Base-by-base conservation (phyloP, 768 basidiomycete species). In the Tubosaeta sp. region DNA sequence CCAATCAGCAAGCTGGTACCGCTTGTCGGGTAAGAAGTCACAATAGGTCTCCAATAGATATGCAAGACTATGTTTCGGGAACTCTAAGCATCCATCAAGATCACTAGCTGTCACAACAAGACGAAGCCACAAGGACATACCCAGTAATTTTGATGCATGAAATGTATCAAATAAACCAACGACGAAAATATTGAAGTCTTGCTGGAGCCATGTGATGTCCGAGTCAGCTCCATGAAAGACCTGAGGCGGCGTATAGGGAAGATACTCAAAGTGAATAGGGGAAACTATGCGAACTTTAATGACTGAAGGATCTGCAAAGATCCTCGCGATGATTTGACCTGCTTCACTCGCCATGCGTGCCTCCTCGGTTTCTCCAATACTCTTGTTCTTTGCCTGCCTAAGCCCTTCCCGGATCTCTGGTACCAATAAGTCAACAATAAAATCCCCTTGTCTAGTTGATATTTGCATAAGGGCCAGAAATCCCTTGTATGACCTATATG, bases 121-220 rank as follows among this genome's bases (percentile, higher is more conserved):
- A 34, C 25, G 27, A 8, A 41, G 31, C 8, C 30, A 19, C 2
- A 25, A 41, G 11, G 18, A 12, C 48, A 44, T 61, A 89, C 89
- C 84, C 44, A 98, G 74, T 1, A 89, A 71, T 61, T 87, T 90
- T 0, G 94, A 93, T 1, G 94, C 95, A 58, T 98, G 93, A 66
- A 83, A 97, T 0, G 96, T 98, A 64, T 99, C 95, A 65, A 99
- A 98, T n/a, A 98, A 70, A 50, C 92, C 90, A 54, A 99, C 94
- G 46, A 98, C 76, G 68, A 92, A 98, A 8, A 98, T 63, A 52
- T 90, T 90, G 65, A 98, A 94, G 64, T 98, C 87, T 68, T 93
- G 90, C 65, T 99, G 95, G 16, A 98, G 78, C 96, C 96, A 98
- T 6, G 93, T 73, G 38, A 98, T 86, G 64, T 99, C 96, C 52